phyloP scores from a whole-genome alignment of 805 yeast genomes.

The Spathaspora arborariae region DNA sequence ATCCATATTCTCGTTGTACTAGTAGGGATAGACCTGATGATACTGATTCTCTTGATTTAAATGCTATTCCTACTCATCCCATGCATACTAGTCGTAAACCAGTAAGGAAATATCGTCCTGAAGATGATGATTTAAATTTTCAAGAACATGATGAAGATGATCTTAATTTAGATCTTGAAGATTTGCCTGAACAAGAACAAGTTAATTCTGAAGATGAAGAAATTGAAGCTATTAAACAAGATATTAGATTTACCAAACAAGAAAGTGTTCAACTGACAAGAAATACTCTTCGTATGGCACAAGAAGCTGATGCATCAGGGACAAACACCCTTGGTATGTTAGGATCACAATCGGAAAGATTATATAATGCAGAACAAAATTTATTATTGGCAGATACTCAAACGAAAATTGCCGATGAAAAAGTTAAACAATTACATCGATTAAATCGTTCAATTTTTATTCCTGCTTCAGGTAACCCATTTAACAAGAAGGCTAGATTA shows the following conservation, averaged over 20 bases:
- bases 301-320: slow-evolving; percentile 44
- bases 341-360: slow-evolving; percentile 88
- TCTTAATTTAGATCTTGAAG: slow-evolving; percentile 35
- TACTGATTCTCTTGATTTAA: slow-evolving; percentile 35
- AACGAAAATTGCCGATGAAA: slow-evolving; percentile 75
- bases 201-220: slow-evolving; percentile 75
- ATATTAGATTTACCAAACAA: slow-evolving; percentile 78
- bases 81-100: slow-evolving; percentile 19
- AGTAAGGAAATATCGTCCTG: slow-evolving; percentile 12
- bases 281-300: slow-evolving; percentile 62
- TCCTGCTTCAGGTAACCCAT: slow-evolving; percentile 76
- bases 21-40: slow-evolving; percentile 13
- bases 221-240: slow-evolving; percentile 79
- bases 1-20: slow-evolving; percentile 2
- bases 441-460: slow-evolving; percentile 79
- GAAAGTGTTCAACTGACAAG: slow-evolving; percentile 83
- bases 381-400: slow-evolving; percentile 77
- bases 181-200: slow-evolving; percentile 35
- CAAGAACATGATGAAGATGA: slow-evolving; percentile 33
- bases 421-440: slow-evolving; percentile 73
- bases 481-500: slow-evolving; percentile 73
- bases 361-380: slow-evolving; percentile 75
- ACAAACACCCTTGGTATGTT: slow-evolving; percentile 82
- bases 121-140: slow-evolving; percentile 26
- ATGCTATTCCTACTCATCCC: slow-evolving; percentile 32